Conservation (phyloP, 805 yeast genomes). For the Blastobotrys attinorum region DNA sequence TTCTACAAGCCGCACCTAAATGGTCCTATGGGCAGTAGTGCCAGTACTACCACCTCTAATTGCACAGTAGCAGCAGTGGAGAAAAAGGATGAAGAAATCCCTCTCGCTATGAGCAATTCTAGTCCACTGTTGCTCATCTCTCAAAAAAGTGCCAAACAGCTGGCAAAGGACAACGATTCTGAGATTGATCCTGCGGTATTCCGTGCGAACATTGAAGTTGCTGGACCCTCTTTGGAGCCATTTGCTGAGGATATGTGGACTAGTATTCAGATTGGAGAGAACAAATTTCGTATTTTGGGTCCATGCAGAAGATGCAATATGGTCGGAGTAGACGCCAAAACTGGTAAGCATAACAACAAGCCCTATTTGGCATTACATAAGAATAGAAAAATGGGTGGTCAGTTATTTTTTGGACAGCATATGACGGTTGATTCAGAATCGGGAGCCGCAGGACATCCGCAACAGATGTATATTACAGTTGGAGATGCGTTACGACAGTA, state of each 20-base stretch:
- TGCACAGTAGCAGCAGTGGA: background rate
- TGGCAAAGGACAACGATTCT: slow-evolving; percentile 10
- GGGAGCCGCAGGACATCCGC: background rate
- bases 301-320: slow-evolving; percentile 38
- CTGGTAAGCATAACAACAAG: slow-evolving; percentile 30
- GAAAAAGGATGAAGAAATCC: background rate
- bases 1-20: slow-evolving; percentile 9
- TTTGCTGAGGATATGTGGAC: slow-evolving; percentile 36
- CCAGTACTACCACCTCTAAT: too few species aligned
- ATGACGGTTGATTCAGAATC: slow-evolving; percentile 10
- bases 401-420: slow-evolving; percentile 34
- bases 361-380: slow-evolving; percentile 31
- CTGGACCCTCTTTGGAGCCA: slow-evolving; percentile 21
- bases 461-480: background rate
- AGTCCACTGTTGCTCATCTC: slow-evolving; percentile 35
- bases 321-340: slow-evolving; percentile 34
- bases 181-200: slow-evolving; percentile 21
- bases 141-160: slow-evolving; percentile 23
- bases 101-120: slow-evolving; percentile 29
- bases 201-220: slow-evolving; percentile 34
- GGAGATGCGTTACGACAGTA: background rate
- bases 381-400: slow-evolving; percentile 30
- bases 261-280: slow-evolving; percentile 13
- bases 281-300: slow-evolving; percentile 19
- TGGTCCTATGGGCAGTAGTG: background rate